These are phyloP conservation scores for Trametes meyenii DNA, from an alignment of 768 basidiomycete genomes.

Conservation along the genomic window DNA sequence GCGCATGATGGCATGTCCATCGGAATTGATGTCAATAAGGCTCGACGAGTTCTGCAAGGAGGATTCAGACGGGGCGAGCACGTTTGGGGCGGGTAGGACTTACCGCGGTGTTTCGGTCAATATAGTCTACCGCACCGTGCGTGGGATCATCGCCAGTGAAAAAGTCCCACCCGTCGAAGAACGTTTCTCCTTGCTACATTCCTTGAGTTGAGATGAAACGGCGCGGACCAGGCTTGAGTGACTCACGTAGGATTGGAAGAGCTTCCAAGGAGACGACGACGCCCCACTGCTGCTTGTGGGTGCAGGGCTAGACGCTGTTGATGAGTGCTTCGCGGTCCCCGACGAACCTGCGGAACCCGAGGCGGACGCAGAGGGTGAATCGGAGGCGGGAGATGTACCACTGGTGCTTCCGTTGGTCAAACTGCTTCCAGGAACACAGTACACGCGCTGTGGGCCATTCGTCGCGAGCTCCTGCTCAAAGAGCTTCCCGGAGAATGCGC, in stretches of 20 bases:
- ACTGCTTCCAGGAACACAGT: slow-evolving; percentile 36
- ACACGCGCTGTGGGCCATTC: slow-evolving; percentile 32
- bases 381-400: slow-evolving; percentile 11
- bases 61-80: neutral
- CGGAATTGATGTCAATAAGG: slow-evolving; percentile 65
- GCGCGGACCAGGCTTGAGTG: neutral
- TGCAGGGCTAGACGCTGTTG: slow-evolving; percentile 17
- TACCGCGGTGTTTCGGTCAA: slow-evolving; percentile 64
- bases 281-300: slow-evolving; percentile 16
- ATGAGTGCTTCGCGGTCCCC: slow-evolving; percentile 20
- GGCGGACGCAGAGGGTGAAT: neutral
- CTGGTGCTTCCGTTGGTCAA: slow-evolving; percentile 7
- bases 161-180: slow-evolving; percentile 87
- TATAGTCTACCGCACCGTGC: slow-evolving; percentile 67
- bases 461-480: slow-evolving; percentile 30
- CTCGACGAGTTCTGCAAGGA: slow-evolving; percentile 50
- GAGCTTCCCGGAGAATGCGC: slow-evolving; percentile 60
- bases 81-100: slow-evolving; percentile 27
- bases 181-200: slow-evolving; percentile 60
- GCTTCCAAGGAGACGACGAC: slow-evolving; percentile 42
- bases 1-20: slow-evolving; percentile 83
- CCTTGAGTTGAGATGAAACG: neutral
- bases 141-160: slow-evolving; percentile 75
- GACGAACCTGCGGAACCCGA: slow-evolving; percentile 15
- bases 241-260: slow-evolving; percentile 61